These are phyloP conservation scores for Diaporthe vexans DNA, from an alignment of 2,329 filamentous ascomycete species.

Conservation along the genomic window DNA sequence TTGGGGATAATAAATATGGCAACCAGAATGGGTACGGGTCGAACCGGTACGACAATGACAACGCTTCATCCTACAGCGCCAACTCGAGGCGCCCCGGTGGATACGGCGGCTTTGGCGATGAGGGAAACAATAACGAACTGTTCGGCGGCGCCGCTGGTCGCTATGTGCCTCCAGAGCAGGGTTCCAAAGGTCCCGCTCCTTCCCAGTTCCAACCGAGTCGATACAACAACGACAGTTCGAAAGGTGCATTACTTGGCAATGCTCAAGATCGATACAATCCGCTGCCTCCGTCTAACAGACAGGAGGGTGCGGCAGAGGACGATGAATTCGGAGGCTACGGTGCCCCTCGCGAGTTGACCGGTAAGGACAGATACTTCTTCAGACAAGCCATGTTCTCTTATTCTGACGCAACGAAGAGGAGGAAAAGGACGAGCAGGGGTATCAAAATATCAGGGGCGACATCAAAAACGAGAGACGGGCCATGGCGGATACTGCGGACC, in stretches of 20 bases:
- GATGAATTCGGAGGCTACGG: conserved; percentile 68
- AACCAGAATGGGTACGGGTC: conserved; percentile 64
- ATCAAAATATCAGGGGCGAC: conserved; percentile 70
- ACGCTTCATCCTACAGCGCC: conserved; percentile 48
- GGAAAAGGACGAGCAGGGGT: conserved; percentile 79
- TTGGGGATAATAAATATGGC: conserved; percentile 68
- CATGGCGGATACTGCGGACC: neutral
- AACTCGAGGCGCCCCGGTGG: conserved; percentile 63
- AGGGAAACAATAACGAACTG: conserved; percentile 68
- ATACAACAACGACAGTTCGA: neutral
- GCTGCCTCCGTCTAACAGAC: neutral
- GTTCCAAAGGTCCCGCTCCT: neutral
- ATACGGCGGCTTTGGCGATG: conserved; percentile 71
- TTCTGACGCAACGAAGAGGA: conserved; percentile 72
- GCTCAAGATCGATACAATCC: conserved; percentile 36
- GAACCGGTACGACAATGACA: conserved; percentile 64
- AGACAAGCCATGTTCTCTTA: neutral
- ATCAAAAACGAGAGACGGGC: neutral
- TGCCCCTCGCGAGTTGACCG: conserved; percentile 77
- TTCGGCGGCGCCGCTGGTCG: conserved; percentile 60
- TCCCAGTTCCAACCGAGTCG: neutral
- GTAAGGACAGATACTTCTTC: neutral
- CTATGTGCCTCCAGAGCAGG: conserved; percentile 41
- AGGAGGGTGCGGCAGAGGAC: neutral
- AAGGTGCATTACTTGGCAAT: conserved; percentile 25